Percentiles rank a stretch among this genome's conserved stretches.
These are phyloP conservation scores for Epichloe festucae DNA, from an alignment of 2,329 filamentous ascomycete genomes.

Conservation along the genomic window DNA sequence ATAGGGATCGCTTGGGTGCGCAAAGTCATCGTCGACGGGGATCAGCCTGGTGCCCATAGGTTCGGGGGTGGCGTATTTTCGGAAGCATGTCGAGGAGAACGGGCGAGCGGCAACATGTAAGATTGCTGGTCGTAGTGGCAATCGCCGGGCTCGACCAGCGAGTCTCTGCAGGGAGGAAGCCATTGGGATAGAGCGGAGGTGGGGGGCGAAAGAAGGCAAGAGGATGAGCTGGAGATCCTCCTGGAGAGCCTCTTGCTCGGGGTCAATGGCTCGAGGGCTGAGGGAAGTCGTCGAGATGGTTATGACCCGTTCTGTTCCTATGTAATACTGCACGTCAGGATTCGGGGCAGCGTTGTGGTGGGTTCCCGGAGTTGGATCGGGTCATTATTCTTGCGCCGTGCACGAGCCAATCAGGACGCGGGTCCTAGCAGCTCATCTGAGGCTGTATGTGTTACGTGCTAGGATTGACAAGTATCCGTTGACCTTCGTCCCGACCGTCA, in stretches of 20 bases:
- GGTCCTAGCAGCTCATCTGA: too few species aligned
- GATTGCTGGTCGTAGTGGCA: conserved; percentile 39
- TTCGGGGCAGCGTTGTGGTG: conserved; percentile 18
- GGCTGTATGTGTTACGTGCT: too few species aligned
- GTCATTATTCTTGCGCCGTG: conserved; percentile 2
- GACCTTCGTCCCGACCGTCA: too few species aligned
- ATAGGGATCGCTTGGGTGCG: conserved; percentile 36
- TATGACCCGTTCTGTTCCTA: conserved; percentile 1
- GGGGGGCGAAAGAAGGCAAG: conserved; percentile 17
- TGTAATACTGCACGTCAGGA: conserved; percentile 10
- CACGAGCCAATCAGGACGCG: too few species aligned
- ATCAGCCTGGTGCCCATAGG: conserved; percentile 45
- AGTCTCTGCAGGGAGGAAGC: conserved; percentile 56
- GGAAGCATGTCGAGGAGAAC: conserved; percentile 52
- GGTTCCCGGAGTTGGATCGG: conserved; percentile 17
- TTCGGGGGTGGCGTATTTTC: conserved; percentile 47
- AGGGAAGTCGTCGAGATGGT: conserved; percentile 9
- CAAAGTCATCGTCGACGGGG: conserved; percentile 53
- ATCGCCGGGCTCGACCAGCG: conserved; percentile 56
- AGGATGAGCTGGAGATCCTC: conserved; percentile 17
- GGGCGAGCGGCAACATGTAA: conserved; percentile 33
- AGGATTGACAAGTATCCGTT: too few species aligned
- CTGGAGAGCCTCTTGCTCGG: conserved; percentile 22
- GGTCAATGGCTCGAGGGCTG: conserved; percentile 22
- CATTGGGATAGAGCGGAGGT: conserved; percentile 34